Percentiles rank a stretch among this genome's conserved stretches.
phyloP scores from a whole-genome alignment of 331 rosid species.

The Pyracantha coccinea region DNA sequence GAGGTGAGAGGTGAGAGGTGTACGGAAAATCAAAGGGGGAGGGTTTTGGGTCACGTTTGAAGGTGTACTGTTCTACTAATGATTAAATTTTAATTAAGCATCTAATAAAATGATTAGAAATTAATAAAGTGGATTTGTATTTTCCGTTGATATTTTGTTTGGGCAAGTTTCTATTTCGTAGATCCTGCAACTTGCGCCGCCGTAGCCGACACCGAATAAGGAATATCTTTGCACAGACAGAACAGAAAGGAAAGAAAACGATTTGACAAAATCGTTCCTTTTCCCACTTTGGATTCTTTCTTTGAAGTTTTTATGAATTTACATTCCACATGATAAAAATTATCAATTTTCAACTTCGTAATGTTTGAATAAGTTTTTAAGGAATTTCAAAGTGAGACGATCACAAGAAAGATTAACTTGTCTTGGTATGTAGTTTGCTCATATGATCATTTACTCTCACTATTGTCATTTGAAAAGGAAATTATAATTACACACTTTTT shows the following conservation, averaged over 20 bases:
- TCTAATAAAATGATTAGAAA: too few relatives aligned
- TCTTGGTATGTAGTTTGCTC: too few relatives aligned
- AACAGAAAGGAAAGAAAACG: background rate
- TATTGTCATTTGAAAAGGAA: too few relatives aligned
- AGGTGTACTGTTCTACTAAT: background rate
- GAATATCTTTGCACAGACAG: background rate
- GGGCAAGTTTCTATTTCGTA: background rate
- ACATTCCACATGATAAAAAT: too few relatives aligned
- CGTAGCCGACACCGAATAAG: background rate
- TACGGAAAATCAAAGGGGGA: constrained; percentile 23
- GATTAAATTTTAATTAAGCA: too few relatives aligned
- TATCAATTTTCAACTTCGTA: too few relatives aligned
- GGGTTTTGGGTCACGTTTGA: constrained; percentile 27
- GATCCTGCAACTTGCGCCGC: background rate
- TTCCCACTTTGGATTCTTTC: too few relatives aligned
- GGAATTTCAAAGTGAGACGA: too few relatives aligned
- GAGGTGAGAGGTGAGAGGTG: background rate
- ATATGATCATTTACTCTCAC: too few relatives aligned
- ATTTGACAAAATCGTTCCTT: background rate
- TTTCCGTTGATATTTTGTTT: background rate
- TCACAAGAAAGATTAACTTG: too few relatives aligned
- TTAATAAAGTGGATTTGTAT: background rate
- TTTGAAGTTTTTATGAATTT: background rate
- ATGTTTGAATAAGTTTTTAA: too few relatives aligned
- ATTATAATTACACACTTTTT: too few relatives aligned